phyloP scores from a whole-genome alignment of 2,329 filamentous ascomycete genomes.

The Fonsecaea pedrosoi region DNA sequence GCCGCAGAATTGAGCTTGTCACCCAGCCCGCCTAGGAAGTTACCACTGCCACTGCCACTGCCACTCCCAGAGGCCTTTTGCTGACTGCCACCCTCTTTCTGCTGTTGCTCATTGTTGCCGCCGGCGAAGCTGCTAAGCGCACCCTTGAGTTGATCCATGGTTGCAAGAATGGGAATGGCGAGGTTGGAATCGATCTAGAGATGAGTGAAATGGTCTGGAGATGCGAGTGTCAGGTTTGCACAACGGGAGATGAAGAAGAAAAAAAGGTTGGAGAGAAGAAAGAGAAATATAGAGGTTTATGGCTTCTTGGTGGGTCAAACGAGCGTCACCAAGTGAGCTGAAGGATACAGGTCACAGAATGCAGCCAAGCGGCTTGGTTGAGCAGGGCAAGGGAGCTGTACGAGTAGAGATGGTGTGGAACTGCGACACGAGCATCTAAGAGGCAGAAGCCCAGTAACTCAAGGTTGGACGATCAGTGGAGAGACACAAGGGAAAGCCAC shows the following conservation, averaged over 20 bases:
- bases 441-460: constrained; percentile 4
- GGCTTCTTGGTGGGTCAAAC: constrained; percentile 9
- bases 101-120: constrained; percentile 29
- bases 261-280: neutral
- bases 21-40: constrained; percentile 64
- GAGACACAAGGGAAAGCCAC: neutral
- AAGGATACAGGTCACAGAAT: constrained; percentile 4
- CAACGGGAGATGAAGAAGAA: constrained; percentile 4
- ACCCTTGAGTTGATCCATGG: constrained; percentile 39
- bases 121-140: constrained; percentile 37
- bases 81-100: constrained; percentile 16
- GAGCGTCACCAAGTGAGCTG: constrained; percentile 4
- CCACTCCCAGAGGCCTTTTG: constrained; percentile 38
- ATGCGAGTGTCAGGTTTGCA: neutral
- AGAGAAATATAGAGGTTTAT: constrained; percentile 1
- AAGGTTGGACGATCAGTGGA: neutral
- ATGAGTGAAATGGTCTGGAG: neutral
- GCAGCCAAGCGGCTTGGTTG: constrained; percentile 12
- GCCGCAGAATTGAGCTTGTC: constrained; percentile 74
- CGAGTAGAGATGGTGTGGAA: neutral
- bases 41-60: constrained; percentile 43
- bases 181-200: neutral
- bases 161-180: neutral
- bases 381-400: neutral
- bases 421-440: neutral